Evolutionary conservation across 2,329 filamentous ascomycete species (phyloP).

Genomic region (Penicillium griseofulvum): DNA sequence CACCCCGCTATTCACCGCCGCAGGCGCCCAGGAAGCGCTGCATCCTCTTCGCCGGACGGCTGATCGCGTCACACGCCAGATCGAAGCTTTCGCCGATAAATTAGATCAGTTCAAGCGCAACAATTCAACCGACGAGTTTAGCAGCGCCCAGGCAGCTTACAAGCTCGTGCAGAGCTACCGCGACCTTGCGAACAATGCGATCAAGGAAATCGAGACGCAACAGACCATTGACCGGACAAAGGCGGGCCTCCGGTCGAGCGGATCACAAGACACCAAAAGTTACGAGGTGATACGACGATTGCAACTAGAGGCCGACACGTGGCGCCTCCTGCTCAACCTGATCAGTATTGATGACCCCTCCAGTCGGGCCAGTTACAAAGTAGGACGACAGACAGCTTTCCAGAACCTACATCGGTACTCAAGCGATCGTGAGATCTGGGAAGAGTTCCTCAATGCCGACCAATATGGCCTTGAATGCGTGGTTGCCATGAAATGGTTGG

Average conservation of each 20-base stretch:
- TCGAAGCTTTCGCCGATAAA: conserved; percentile 79
- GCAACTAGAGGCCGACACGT: conserved; percentile 83
- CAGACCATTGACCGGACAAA: conserved; percentile 42
- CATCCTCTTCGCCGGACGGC: conserved; percentile 63
- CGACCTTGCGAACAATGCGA: conserved; percentile 53
- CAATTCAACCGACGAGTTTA: conserved; percentile 51
- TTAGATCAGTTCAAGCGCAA: conserved; percentile 71
- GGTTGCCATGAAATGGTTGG: conserved; percentile 80
- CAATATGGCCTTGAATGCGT: conserved; percentile 73
- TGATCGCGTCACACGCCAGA: conserved; percentile 71
- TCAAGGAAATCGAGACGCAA: conserved; percentile 43
- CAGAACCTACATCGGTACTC: conserved; percentile 55
- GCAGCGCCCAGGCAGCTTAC: conserved; percentile 62
- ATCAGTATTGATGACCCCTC: conserved; percentile 66
- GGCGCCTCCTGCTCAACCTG: conserved; percentile 77
- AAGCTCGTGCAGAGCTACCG: conserved; percentile 65
- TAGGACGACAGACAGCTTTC: conserved; percentile 41
- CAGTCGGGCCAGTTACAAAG: conserved; percentile 38
- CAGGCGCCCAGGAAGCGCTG: conserved; percentile 52
- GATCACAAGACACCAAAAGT: conserved; percentile 24
- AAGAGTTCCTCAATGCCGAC: conserved; percentile 72
- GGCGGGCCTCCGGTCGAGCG: conserved; percentile 28
- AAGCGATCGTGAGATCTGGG: conserved; percentile 62
- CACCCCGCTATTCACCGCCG: conserved; percentile 43
- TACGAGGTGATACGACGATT: conserved; percentile 54